Conservation (phyloP, 2,329 filamentous ascomycete genomes). For the Colletotrichum siamense region DNA sequence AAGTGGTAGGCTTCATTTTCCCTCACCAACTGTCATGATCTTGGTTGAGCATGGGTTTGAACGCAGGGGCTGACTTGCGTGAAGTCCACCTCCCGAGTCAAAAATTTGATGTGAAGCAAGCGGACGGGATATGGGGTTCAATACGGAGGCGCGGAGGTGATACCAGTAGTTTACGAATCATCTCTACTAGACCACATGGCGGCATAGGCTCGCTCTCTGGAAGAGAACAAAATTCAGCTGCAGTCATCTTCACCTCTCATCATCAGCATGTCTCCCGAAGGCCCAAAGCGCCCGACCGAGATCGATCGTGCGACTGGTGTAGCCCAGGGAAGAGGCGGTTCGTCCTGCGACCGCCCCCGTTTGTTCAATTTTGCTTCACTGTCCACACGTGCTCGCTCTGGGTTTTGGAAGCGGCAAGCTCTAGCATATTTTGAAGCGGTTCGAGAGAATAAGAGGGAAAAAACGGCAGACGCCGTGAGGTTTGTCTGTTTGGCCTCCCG, state of each 20-base stretch:
- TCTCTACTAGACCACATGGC: not conserved
- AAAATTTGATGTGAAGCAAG: conserved; percentile 33
- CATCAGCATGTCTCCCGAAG: conserved; percentile 25
- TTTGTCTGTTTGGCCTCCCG: not conserved
- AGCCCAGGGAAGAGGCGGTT: conserved; percentile 23
- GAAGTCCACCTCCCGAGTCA: conserved; percentile 33
- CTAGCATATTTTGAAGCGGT: conserved; percentile 69
- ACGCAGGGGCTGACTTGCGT: too few species aligned
- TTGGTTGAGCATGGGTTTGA: too few species aligned
- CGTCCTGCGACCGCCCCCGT: conserved; percentile 31
- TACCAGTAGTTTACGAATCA: not conserved
- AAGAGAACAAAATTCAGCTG: too few species aligned
- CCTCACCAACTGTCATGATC: too few species aligned
- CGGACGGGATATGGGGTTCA: not conserved
- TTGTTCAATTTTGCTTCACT: conserved; percentile 67
- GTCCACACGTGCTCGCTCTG: conserved; percentile 72
- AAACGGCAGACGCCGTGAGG: not conserved
- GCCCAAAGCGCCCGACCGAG: conserved; percentile 30
- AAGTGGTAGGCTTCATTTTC: conserved; percentile 27
- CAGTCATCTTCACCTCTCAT: not conserved
- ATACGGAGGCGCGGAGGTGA: not conserved
- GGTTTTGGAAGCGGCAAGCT: conserved; percentile 64
- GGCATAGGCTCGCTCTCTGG: too few species aligned
- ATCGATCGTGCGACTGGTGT: conserved; percentile 21
- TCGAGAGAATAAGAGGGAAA: not conserved